phyloP scores from a whole-genome alignment of 345 rosid genomes.

The Clarkia xantiana region DNA sequence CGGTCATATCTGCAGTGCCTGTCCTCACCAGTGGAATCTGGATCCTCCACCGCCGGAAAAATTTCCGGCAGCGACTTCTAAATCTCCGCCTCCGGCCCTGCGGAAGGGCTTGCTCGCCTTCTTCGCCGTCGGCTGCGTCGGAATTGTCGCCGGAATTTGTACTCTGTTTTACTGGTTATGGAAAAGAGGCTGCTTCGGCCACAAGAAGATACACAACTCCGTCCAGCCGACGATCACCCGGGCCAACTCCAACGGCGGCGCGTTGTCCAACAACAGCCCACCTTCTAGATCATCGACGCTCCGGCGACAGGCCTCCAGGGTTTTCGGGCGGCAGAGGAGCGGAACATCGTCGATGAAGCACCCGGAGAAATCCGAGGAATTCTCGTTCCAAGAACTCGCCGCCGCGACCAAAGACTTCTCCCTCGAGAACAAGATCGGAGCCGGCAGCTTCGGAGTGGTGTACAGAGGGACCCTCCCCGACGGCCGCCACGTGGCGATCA shows the following conservation, averaged over 20 bases:
- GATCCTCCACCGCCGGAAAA: slow-evolving; percentile 1
- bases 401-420: slow-evolving; percentile 66
- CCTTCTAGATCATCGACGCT: slow-evolving; percentile 53
- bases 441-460: slow-evolving; percentile 82
- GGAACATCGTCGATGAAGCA: slow-evolving; percentile 75
- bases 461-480: slow-evolving; percentile 57
- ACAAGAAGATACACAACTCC: slow-evolving; percentile 77
- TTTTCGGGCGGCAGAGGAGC: slow-evolving; percentile 81
- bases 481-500: slow-evolving; percentile 81
- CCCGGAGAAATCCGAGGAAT: slow-evolving; percentile 69
- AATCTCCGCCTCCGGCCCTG: slow-evolving; percentile 24
- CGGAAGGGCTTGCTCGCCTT: slow-evolving; percentile 55
- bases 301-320: slow-evolving; percentile 63
- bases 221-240: slow-evolving; percentile 85
- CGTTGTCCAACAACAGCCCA: slow-evolving; percentile 35
- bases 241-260: slow-evolving; percentile 25
- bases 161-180: slow-evolving; percentile 50
- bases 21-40: slow-evolving; percentile 12
- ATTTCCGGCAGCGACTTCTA: slow-evolving; percentile 11
- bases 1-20: slow-evolving; percentile 37
- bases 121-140: slow-evolving; percentile 61
- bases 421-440: slow-evolving; percentile 63
- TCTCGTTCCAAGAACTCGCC: slow-evolving; percentile 50
- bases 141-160: slow-evolving; percentile 47
- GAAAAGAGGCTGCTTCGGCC: slow-evolving; percentile 67